phyloP scores from a whole-genome alignment of 306 rosid species.

The Cucumis cinereus region DNA sequence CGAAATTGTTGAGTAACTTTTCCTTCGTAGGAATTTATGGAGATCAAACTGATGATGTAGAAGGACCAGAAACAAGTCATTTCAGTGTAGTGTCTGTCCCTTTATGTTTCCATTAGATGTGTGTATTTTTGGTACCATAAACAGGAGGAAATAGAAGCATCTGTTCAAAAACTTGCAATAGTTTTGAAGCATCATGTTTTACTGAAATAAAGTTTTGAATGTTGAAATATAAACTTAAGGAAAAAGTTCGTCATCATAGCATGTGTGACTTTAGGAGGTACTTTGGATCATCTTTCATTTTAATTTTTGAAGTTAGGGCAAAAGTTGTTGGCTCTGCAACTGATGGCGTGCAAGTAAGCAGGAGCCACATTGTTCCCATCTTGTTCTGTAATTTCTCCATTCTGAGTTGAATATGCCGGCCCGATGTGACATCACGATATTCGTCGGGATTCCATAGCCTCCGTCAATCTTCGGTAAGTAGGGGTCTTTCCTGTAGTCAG shows the following conservation, averaged over 20 bases:
- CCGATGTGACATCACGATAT: too few species aligned
- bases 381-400: neutral
- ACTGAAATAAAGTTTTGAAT: too few species aligned
- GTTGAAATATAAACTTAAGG: too few species aligned
- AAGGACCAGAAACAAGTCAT: neutral
- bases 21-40: neutral
- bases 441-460: too few species aligned
- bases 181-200: neutral
- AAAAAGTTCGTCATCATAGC: too few species aligned
- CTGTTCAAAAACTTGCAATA: neutral
- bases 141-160: neutral
- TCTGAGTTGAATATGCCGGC: too few species aligned
- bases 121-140: neutral
- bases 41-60: neutral
- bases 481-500: too few species aligned
- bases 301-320: constrained; percentile 1
- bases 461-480: too few species aligned
- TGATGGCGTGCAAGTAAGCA: neutral
- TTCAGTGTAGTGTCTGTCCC: neutral
- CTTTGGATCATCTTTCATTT: too few species aligned
- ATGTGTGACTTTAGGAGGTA: too few species aligned
- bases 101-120: neutral
- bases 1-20: neutral
- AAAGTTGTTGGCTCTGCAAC: neutral
- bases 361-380: neutral